These are phyloP conservation scores for Aspergillus baeticus DNA, from an alignment of 495 filamentous ascomycete genomes.

Conservation along the genomic window DNA sequence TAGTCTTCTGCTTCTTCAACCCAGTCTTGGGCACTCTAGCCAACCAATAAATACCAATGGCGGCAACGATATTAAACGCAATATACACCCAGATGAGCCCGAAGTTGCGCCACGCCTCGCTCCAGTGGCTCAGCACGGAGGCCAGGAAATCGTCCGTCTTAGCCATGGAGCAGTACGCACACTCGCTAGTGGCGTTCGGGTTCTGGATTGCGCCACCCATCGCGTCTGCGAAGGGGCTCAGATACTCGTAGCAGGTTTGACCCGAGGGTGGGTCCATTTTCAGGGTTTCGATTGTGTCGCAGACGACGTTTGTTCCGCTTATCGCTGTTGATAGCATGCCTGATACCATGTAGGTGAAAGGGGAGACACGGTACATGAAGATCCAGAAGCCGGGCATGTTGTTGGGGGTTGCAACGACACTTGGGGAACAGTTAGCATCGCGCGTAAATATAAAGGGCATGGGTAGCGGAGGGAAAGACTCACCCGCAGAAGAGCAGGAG, in stretches of 20 bases:
- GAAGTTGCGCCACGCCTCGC: background rate
- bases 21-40: slow-evolving; percentile 66
- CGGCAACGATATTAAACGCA: slow-evolving; percentile 62
- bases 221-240: slow-evolving; percentile 45
- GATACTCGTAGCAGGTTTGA: slow-evolving; percentile 55
- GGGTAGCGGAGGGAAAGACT: too few relatives aligned
- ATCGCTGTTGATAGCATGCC: slow-evolving; percentile 62
- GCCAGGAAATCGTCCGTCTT: slow-evolving; percentile 63
- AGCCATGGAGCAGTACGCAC: slow-evolving; percentile 59
- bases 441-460: slow-evolving; percentile 60
- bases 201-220: slow-evolving; percentile 57
- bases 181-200: slow-evolving; percentile 48
- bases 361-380: slow-evolving; percentile 77
- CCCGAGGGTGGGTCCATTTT: slow-evolving; percentile 48
- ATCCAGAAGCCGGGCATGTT: slow-evolving; percentile 74
- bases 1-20: background rate
- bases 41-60: slow-evolving; percentile 67
- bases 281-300: slow-evolving; percentile 56
- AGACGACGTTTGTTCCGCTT: slow-evolving; percentile 54
- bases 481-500: slow-evolving; percentile 57
- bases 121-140: slow-evolving; percentile 46
- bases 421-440: slow-evolving; percentile 55
- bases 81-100: slow-evolving; percentile 58
- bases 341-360: slow-evolving; percentile 68
- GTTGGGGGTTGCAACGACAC: slow-evolving; percentile 65